Percentiles rank a stretch among this genome's conserved stretches.
Conservation (phyloP, 805 yeast species). For the Wickerhamiella shivajii region DNA sequence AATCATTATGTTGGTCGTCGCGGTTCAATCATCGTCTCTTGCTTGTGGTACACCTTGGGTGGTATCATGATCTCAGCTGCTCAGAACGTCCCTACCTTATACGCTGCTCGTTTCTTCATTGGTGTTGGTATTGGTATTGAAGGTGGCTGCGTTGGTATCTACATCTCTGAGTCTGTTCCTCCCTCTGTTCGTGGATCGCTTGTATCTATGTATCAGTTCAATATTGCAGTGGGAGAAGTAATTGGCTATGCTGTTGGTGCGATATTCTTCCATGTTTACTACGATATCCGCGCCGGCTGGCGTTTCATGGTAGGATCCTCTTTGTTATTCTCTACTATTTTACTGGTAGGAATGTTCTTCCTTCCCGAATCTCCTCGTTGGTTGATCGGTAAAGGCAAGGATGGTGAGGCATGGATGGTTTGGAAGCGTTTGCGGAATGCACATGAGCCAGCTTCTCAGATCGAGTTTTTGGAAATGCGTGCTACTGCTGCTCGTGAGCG, state of each 20-base stretch:
- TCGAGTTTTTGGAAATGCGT: conserved; percentile 45
- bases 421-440: conserved; percentile 45
- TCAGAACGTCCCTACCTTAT: conserved; percentile 33
- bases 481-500: conserved; percentile 36
- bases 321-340: conserved; percentile 38
- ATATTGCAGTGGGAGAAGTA: conserved; percentile 53
- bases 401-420: conserved; percentile 33
- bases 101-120: conserved; percentile 43
- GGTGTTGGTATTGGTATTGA: conserved; percentile 56
- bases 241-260: conserved; percentile 51
- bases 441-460: conserved; percentile 28
- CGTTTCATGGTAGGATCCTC: conserved; percentile 53
- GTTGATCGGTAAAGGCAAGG: conserved; percentile 36
- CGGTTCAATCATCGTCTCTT: conserved; percentile 38
- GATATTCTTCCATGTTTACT: conserved; percentile 30
- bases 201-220: conserved; percentile 49
- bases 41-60: conserved; percentile 47
- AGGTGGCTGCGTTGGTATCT: conserved; percentile 50
- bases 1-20: conserved; percentile 44
- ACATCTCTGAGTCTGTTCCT: conserved; percentile 47
- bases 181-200: conserved; percentile 43
- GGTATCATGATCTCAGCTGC: conserved; percentile 45
- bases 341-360: conserved; percentile 37
- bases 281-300: conserved; percentile 43
- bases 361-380: conserved; percentile 52